phyloP scores from a whole-genome alignment of 139 green algal genomes.

The Gonium pectorale region DNA sequence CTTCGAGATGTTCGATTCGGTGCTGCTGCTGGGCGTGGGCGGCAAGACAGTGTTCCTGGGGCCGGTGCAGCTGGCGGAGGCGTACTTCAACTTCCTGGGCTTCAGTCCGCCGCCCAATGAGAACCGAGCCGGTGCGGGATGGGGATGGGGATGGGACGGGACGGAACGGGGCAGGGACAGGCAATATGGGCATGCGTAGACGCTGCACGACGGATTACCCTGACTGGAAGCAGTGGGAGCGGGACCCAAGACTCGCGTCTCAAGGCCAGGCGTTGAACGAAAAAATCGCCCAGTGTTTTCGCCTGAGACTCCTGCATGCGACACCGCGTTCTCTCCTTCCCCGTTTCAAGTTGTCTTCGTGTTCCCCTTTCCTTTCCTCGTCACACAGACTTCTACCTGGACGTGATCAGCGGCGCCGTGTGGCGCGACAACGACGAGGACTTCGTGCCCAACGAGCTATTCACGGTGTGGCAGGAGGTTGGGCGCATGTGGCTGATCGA shows the following conservation, averaged over 20 bases:
- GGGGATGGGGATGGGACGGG: too few relatives aligned
- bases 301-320: too few relatives aligned
- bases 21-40: slow-evolving; percentile 80
- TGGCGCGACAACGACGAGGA: slow-evolving; percentile 36
- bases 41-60: slow-evolving; percentile 72
- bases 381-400: slow-evolving; percentile 42
- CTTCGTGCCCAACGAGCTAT: slow-evolving; percentile 37
- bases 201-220: too few relatives aligned
- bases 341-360: too few relatives aligned
- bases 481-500: slow-evolving; percentile 28
- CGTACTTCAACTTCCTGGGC: slow-evolving; percentile 44
- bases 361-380: too few relatives aligned
- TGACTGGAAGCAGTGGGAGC: too few relatives aligned
- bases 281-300: too few relatives aligned
- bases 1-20: slow-evolving; percentile 69
- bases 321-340: too few relatives aligned
- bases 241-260: too few relatives aligned
- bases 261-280: too few relatives aligned
- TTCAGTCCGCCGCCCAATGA: slow-evolving; percentile 13
- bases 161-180: neutral
- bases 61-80: slow-evolving; percentile 37
- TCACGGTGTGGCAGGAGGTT: slow-evolving; percentile 32
- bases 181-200: too few relatives aligned
- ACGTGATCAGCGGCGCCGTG: slow-evolving; percentile 34
- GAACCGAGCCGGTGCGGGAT: slow-evolving; percentile 14